Conservation (phyloP, 176 grass and related monocot genomes). For the Ensete glaucum region DNA sequence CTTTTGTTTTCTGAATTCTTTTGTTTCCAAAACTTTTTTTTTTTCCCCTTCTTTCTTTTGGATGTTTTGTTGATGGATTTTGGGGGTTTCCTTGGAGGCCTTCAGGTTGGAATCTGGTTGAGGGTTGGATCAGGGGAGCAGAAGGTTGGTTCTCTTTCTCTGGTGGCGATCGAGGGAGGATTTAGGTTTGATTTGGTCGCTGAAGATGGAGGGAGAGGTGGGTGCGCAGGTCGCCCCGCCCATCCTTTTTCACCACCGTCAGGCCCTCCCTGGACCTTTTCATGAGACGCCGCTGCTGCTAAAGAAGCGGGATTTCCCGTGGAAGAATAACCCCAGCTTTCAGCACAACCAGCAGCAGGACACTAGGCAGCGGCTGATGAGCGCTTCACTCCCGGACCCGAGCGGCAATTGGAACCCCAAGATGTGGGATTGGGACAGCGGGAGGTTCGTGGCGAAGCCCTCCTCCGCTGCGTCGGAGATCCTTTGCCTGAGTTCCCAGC, state of each 20-base stretch:
- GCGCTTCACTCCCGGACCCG: conserved; percentile 10
- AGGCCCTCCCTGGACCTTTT: conserved; percentile 45
- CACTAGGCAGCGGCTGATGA: conserved; percentile 24
- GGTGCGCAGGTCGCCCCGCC: conserved; percentile 73
- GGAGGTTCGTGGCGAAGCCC: conserved; percentile 48
- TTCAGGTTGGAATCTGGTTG: not conserved
- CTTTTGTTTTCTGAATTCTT: not conserved
- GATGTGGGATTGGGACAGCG: conserved; percentile 94
- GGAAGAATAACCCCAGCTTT: conserved; percentile 1
- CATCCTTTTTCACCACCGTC: conserved; percentile 42
- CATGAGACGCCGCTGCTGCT: conserved; percentile 19
- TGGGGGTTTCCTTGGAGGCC: not conserved
- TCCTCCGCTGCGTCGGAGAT: conserved; percentile 21
- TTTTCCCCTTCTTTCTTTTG: too few relatives aligned
- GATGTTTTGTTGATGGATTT: not conserved
- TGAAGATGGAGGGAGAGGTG: conserved; percentile 60
- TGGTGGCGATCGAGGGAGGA: not conserved
- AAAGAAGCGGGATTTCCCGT: conserved; percentile 33
- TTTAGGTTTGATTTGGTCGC: not conserved
- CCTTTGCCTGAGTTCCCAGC: conserved; percentile 6
- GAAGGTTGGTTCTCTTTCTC: not conserved
- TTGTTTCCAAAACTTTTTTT: not conserved
- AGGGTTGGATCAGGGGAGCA: not conserved
- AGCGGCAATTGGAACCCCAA: conserved; percentile 69
- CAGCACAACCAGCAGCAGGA: conserved; percentile 7